Evolutionary conservation across 2,329 filamentous ascomycete genomes (phyloP).

Genomic region (Lachnellula cervina): DNA sequence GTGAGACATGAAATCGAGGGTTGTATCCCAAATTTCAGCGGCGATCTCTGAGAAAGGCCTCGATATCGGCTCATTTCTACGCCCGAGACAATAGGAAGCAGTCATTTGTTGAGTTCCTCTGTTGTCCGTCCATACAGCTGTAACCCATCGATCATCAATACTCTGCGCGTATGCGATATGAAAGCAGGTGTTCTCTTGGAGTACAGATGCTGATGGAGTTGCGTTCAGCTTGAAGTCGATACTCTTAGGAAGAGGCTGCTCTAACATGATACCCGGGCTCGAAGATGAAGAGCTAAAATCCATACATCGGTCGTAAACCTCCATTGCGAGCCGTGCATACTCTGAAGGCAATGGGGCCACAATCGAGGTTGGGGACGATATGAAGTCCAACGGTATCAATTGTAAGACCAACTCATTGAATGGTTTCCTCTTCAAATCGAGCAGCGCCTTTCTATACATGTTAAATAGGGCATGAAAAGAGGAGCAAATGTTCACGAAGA

Average conservation of each 20-base stretch:
- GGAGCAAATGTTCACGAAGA: conserved; percentile 65
- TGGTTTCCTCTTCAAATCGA: conserved; percentile 43
- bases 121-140: conserved; percentile 76
- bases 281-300: conserved; percentile 52
- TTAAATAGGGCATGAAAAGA: conserved; percentile 71
- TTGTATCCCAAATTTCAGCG: conserved; percentile 73
- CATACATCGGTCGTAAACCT: conserved; percentile 73
- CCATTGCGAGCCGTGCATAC: conserved; percentile 60
- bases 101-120: conserved; percentile 68
- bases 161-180: conserved; percentile 77
- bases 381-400: conserved; percentile 62
- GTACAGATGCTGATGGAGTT: conserved; percentile 64
- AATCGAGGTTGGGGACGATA: conserved; percentile 59
- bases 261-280: conserved; percentile 67
- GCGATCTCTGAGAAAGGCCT: conserved; percentile 59
- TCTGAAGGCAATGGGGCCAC: conserved; percentile 57
- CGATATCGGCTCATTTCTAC: conserved; percentile 49
- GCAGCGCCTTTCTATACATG: conserved; percentile 49
- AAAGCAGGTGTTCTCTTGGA: conserved; percentile 74
- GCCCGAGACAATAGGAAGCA: conserved; percentile 66
- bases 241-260: conserved; percentile 61
- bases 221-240: conserved; percentile 71
- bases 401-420: conserved; percentile 71
- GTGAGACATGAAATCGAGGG: conserved; percentile 64
- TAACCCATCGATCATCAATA: conserved; percentile 71